phyloP scores from a whole-genome alignment of 2,329 filamentous ascomycete species.

The Phialophora macrospora region DNA sequence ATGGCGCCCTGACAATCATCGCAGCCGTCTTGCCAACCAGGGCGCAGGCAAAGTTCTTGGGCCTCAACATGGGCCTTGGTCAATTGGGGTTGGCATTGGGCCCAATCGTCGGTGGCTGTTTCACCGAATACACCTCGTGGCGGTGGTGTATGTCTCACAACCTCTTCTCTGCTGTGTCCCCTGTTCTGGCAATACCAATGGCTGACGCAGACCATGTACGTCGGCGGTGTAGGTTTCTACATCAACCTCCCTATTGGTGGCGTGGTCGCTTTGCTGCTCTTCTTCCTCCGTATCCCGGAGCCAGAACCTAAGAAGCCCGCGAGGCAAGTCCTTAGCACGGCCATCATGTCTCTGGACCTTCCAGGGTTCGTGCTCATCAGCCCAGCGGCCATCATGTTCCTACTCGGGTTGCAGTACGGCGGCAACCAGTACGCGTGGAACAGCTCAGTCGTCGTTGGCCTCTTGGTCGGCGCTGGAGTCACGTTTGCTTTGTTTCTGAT shows the following conservation, averaged over 20 bases:
- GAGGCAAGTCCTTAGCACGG: conserved; percentile 2
- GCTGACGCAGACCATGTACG: no score
- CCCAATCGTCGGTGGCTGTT: conserved; percentile 54
- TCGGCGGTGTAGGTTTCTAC: conserved; percentile 46
- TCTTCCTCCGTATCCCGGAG: conserved; percentile 41
- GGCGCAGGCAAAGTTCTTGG: conserved; percentile 55
- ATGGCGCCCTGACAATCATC: conserved; percentile 56
- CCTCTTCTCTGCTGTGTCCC: no score
- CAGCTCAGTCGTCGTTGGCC: conserved; percentile 55
- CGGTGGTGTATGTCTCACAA: conserved; percentile 46
- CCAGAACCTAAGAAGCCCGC: conserved; percentile 14
- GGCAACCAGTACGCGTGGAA: conserved; percentile 60
- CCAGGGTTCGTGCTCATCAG: conserved; percentile 51
- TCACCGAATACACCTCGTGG: conserved; percentile 54
- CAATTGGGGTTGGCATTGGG: conserved; percentile 47
- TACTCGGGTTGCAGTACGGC: conserved; percentile 64
- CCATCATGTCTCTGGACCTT: conserved; percentile 27
- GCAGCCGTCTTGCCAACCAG: conserved; percentile 51
- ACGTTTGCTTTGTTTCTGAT: conserved; percentile 45
- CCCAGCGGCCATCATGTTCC: conserved; percentile 57
- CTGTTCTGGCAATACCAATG: no score
- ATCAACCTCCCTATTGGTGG: conserved; percentile 59
- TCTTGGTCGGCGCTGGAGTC: conserved; percentile 57
- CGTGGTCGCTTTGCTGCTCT: conserved; percentile 38
- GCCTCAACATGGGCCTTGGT: conserved; percentile 56